These are phyloP conservation scores for Arthrobotrys musiformis DNA, from an alignment of 2,329 filamentous ascomycete genomes.

Conservation along the genomic window DNA sequence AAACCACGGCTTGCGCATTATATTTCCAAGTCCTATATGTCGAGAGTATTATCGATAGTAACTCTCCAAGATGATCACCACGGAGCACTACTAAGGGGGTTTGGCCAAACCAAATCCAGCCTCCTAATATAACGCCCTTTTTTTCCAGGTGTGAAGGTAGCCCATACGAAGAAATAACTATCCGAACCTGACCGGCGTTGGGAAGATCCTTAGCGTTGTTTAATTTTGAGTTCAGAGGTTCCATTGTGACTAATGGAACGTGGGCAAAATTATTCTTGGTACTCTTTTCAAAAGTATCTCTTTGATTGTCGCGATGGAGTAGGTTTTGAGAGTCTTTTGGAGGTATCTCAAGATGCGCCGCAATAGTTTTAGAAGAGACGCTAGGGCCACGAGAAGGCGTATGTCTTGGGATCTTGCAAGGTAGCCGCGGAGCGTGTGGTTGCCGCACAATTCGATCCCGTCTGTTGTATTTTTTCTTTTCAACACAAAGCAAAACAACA, in stretches of 20 bases:
- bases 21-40: not conserved
- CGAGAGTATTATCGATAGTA: not conserved
- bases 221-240: not conserved
- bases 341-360: no score
- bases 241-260: not conserved
- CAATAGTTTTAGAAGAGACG: no score
- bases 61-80: not conserved
- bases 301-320: no score
- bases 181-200: slow-evolving; percentile 9
- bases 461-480: slow-evolving; percentile 7
- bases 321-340: no score
- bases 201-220: not conserved
- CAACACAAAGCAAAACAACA: not conserved
- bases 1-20: no score
- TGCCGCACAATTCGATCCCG: not conserved
- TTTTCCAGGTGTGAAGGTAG: not conserved
- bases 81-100: not conserved
- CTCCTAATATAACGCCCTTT: slow-evolving; percentile 1
- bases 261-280: no score
- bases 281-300: no score
- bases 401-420: no score
- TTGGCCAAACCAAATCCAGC: not conserved
- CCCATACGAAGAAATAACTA: not conserved
- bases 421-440: not conserved
- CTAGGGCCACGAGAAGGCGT: no score